Conservation (phyloP, 108 stramenopile species). For the Stephanodiscus triporus region DNA sequence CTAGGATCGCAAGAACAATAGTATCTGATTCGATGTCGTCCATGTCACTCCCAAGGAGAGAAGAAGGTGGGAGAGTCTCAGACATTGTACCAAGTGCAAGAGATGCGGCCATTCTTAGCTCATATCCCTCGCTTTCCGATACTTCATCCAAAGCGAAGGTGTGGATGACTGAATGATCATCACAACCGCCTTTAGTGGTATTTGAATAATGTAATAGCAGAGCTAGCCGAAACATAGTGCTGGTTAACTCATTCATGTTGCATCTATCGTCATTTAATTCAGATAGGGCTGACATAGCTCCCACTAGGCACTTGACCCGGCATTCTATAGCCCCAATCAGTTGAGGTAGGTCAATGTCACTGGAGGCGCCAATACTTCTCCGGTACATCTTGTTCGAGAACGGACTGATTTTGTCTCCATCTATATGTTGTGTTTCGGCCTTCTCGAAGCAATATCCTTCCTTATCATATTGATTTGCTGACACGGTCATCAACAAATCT, state of each 20-base stretch:
- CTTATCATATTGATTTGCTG: conserved; percentile 46
- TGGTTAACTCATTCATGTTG: conserved; percentile 3
- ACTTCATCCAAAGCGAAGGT: not conserved
- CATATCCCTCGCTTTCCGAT: conserved; percentile 5
- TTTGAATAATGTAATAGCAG: conserved; percentile 33
- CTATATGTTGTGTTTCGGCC: not conserved
- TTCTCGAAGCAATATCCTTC: conserved; percentile 31
- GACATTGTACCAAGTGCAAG: conserved; percentile 61
- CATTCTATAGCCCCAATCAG: conserved; percentile 20
- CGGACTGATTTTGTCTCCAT: too few relatives aligned
- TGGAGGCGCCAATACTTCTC: not conserved
- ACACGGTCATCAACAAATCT: conserved; percentile 52
- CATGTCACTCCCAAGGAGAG: conserved; percentile 39
- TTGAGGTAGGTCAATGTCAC: not conserved
- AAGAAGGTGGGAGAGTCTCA: conserved; percentile 65
- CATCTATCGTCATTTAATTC: not conserved
- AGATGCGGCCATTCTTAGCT: conserved; percentile 44
- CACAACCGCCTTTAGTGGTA: not conserved
- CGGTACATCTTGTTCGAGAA: not conserved
- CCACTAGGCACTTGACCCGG: conserved; percentile 13
- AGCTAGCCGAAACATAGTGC: conserved; percentile 36
- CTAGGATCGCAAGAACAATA: conserved; percentile 39
- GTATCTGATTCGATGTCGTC: conserved; percentile 40
- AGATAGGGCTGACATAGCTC: conserved; percentile 21
- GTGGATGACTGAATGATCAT: conserved; percentile 1